Base-by-base conservation (phyloP, 2,329 filamentous ascomycete genomes). In the Venturia asperata region DNA sequence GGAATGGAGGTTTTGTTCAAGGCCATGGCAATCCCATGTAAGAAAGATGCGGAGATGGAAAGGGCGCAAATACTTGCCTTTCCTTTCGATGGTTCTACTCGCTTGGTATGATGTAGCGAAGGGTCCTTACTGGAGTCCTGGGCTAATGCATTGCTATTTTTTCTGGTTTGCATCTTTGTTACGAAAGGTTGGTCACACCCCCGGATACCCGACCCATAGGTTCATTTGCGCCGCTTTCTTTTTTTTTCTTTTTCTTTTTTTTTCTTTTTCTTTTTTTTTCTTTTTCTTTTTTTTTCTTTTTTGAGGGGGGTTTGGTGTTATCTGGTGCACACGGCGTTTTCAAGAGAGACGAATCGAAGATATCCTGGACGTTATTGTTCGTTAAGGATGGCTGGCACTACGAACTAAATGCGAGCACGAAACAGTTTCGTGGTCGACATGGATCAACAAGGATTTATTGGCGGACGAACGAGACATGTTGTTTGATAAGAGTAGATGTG, bases 11-110 rank as follows among this genome's bases (percentile, higher is more conserved):
- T 27, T 58, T 15, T 52, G 47, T 6, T 3, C 42, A 58, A 5
- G 52, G 27, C 37, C 52, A 58, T 58, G 52, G 52, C 15, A 13
- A 58, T 34, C 10, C 30, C 52, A 58, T 58, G 52, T 58, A n/a
- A 37, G 19, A 21, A 13, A 34, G 21, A 6, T 0, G 21, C 45
- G 21, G 1, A 10, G 5, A 27, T 11, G 21, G 21, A 52, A n/a
- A 34, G 30, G 30, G 30, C 30, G 30, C 6, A 3, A 2, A n/a
- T 24, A 5, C 7, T 9, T 49, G 7, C n/a, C 6, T 49, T 49
- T n/a, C 24, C 9, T 27, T 3, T 27, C 13, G 21, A 15, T 10
- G 21, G 5, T 27, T 27, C 17, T 45, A 3, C 15, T 4, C 47
- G n/a, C 3, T 27, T 27, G 21, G 47, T 1, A 15, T 13, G 11